Conservation (phyloP, 306 rosid genomes). For the Castanea mollissima region DNA sequence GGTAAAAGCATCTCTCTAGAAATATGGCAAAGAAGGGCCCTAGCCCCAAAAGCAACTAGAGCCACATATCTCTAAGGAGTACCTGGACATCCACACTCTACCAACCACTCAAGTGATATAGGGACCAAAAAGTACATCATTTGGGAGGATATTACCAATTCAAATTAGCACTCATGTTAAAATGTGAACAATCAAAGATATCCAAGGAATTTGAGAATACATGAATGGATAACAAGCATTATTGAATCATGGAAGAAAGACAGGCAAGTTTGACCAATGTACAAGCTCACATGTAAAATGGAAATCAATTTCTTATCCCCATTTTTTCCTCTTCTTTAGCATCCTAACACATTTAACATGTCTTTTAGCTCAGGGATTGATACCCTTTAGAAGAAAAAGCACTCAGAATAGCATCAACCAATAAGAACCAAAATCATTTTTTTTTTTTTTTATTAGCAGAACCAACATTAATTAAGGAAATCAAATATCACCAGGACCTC, state of each 20-base stretch:
- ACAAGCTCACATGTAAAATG: background rate
- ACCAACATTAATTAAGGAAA: no score
- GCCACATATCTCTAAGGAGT: background rate
- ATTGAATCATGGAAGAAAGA: background rate
- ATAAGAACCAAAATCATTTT: no score
- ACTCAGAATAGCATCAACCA: no score
- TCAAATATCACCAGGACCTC: no score
- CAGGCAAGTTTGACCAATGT: background rate
- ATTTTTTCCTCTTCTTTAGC: constrained; percentile 6
- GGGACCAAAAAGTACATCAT: background rate
- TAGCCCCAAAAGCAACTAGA: background rate
- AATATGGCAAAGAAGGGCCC: background rate
- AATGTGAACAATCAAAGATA: background rate
- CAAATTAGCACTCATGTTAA: background rate
- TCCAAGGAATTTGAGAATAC: background rate
- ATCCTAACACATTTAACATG: no score
- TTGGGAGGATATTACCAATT: background rate
- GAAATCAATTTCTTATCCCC: constrained; percentile 19
- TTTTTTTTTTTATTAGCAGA: no score
- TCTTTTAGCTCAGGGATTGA: no score
- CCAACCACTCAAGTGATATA: background rate
- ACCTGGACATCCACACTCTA: background rate
- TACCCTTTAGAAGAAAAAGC: no score
- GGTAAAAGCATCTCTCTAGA: background rate
- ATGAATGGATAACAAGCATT: background rate